phyloP scores from a whole-genome alignment of 1,284 basidiomycete genomes.

The Phellinidium pouzarii region DNA sequence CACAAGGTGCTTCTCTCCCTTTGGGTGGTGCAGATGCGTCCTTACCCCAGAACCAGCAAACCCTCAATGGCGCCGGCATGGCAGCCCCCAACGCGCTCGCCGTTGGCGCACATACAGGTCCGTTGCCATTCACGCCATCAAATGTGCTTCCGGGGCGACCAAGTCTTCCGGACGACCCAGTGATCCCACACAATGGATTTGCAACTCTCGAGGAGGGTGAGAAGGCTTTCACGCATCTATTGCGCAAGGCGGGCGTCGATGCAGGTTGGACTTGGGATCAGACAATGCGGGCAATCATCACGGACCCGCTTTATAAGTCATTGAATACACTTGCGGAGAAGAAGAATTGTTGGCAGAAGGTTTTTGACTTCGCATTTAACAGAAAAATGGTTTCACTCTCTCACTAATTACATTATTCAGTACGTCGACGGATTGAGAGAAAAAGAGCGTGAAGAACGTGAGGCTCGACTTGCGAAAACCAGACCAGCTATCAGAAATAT shows the following conservation, averaged over 20 bases:
- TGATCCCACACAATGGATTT: conserved; percentile 86
- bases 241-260: conserved; percentile 85
- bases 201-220: conserved; percentile 84
- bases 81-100: conserved; percentile 4
- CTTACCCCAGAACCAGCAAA: conserved; percentile 12
- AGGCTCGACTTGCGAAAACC: conserved; percentile 72
- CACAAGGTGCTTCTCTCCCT: conserved; percentile 18
- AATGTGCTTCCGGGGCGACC: conserved; percentile 63
- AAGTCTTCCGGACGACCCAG: conserved; percentile 75
- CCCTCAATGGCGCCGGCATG: conserved; percentile 13
- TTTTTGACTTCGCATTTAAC: conserved; percentile 27
- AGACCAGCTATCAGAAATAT: conserved; percentile 80
- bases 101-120: conserved; percentile 36
- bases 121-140: conserved; percentile 48
- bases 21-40: conserved; percentile 13
- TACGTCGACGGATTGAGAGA: conserved; percentile 60
- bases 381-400: conserved; percentile 3
- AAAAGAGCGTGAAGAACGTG: conserved; percentile 74
- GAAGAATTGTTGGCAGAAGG: conserved; percentile 90
- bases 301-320: conserved; percentile 95
- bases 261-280: conserved; percentile 96
- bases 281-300: conserved; percentile 96
- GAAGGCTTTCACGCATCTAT: conserved; percentile 85
- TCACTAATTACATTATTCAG: conserved; percentile 32
- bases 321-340: conserved; percentile 91